phyloP scores from a whole-genome alignment of 306 rosid species.

The Citrullus colocynthis region DNA sequence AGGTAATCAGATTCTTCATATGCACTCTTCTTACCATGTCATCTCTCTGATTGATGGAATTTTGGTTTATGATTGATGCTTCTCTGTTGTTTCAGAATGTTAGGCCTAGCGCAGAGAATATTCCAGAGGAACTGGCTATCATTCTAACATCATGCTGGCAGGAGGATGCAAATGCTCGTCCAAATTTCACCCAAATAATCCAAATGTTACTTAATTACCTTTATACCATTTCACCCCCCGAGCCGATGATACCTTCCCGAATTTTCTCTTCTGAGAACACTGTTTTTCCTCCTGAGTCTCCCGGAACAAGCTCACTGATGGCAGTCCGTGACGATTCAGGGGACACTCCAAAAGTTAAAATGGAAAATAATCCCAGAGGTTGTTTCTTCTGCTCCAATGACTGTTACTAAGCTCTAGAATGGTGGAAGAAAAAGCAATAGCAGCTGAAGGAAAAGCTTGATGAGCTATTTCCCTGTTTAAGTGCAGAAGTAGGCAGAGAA shows the following conservation, averaged over 20 bases:
- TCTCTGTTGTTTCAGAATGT: conserved; percentile 56
- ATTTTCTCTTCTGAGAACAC: conserved; percentile 61
- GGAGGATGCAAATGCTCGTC: conserved; percentile 77
- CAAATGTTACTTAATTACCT: conserved; percentile 76
- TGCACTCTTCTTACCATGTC: not conserved
- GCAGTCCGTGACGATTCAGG: conserved; percentile 43
- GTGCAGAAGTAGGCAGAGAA: conserved; percentile 18
- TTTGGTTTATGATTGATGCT: not conserved
- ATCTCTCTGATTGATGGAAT: not conserved
- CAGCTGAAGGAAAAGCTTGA: conserved; percentile 10
- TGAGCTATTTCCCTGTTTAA: conserved; percentile 14
- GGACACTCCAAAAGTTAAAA: conserved; percentile 52
- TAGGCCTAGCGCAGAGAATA: conserved; percentile 76
- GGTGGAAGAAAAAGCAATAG: conserved; percentile 4
- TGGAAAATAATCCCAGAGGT: conserved; percentile 48
- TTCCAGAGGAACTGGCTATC: conserved; percentile 62
- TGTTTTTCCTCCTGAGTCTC: conserved; percentile 72
- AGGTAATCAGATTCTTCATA: conserved; percentile 27
- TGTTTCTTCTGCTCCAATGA: conserved; percentile 77
- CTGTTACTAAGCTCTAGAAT: conserved; percentile 51
- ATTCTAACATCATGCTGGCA: conserved; percentile 89
- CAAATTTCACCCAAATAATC: conserved; percentile 76
- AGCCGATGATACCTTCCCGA: conserved; percentile 47
- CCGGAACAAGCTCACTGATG: conserved; percentile 90
- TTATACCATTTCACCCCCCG: conserved; percentile 57